Percentiles rank a stretch among this genome's conserved stretches.
These are phyloP conservation scores for Euphorbia corollata DNA, from an alignment of 441 rosid genomes.

Conservation along the genomic window DNA sequence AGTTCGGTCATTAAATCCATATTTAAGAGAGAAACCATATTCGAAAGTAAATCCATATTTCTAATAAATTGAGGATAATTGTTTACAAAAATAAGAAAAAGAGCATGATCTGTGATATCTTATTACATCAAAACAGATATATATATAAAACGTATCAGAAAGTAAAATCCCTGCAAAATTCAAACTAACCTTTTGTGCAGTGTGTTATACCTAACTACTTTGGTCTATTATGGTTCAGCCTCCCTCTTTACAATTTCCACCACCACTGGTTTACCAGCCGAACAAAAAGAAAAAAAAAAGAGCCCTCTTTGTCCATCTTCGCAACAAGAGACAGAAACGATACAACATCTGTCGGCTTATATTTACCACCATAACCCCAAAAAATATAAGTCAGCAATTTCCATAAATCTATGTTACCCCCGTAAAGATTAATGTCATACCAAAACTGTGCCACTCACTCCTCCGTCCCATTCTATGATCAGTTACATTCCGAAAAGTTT, in stretches of 20 bases:
- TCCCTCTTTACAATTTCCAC: conserved; percentile 28
- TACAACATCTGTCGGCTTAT: conserved; percentile 17
- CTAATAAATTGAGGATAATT: not conserved
- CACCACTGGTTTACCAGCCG: not conserved
- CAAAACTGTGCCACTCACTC: conserved; percentile 15
- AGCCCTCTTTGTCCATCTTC: not conserved
- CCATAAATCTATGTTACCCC: conserved; percentile 21
- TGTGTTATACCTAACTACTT: conserved; percentile 3
- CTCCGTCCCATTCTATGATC: not conserved
- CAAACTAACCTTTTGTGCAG: conserved; percentile 18
- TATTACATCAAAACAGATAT: not conserved
- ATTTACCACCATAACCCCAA: conserved; percentile 18
- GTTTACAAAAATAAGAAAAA: conserved; percentile 16
- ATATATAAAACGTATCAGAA: not conserved
- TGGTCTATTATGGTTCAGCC: conserved; percentile 20
- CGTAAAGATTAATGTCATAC: conserved; percentile 14
- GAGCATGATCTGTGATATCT: not conserved
- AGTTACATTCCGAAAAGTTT: conserved; percentile 13
- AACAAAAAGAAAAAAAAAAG: not conserved
- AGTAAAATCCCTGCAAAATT: conserved; percentile 17
- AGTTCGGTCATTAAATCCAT: no score
- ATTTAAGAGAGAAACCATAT: no score
- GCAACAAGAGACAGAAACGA: conserved; percentile 8
- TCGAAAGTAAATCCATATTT: no score
- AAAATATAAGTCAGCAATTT: conserved; percentile 25